Evolutionary conservation across 2,329 filamentous ascomycete genomes (phyloP).

Genomic region (Phyllosticta ampelicida): DNA sequence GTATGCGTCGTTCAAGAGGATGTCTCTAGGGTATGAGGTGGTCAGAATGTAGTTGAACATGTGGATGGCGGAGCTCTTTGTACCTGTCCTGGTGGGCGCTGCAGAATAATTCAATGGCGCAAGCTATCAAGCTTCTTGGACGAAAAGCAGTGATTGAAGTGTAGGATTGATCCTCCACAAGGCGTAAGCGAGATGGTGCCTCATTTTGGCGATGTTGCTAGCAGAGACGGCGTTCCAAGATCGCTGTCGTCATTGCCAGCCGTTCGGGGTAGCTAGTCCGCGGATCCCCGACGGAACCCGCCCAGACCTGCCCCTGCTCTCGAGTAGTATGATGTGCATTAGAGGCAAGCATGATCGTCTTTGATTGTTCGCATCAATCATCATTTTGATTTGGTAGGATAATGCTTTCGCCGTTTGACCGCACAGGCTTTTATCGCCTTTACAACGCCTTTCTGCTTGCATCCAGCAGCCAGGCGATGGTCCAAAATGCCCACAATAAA

Average conservation of each 20-base stretch:
- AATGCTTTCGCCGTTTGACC: neutral
- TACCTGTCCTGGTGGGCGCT: neutral
- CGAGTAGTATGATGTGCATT: neutral
- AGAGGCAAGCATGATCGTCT: neutral
- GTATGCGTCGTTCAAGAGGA: neutral
- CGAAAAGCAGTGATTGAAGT: neutral
- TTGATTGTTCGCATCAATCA: neutral
- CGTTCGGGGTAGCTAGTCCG: neutral
- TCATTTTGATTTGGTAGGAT: neutral
- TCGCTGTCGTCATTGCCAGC: slow-evolving; percentile 1
- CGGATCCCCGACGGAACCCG: neutral
- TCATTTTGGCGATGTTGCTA: slow-evolving; percentile 7
- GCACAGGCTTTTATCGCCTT: neutral
- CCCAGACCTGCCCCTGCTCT: neutral
- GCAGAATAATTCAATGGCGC: slow-evolving; percentile 6
- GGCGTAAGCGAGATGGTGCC: neutral
- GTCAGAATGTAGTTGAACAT: neutral
- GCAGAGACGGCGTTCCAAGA: neutral
- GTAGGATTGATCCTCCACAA: slow-evolving; percentile 1
- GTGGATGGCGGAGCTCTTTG: neutral
- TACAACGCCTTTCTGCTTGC: neutral
- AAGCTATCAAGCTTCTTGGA: neutral
- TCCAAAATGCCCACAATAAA: neutral
- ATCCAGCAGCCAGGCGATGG: neutral
- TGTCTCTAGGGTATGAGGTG: neutral